phyloP scores from a whole-genome alignment of 1,284 basidiomycete genomes.

The Ceratobasidium sp. region DNA sequence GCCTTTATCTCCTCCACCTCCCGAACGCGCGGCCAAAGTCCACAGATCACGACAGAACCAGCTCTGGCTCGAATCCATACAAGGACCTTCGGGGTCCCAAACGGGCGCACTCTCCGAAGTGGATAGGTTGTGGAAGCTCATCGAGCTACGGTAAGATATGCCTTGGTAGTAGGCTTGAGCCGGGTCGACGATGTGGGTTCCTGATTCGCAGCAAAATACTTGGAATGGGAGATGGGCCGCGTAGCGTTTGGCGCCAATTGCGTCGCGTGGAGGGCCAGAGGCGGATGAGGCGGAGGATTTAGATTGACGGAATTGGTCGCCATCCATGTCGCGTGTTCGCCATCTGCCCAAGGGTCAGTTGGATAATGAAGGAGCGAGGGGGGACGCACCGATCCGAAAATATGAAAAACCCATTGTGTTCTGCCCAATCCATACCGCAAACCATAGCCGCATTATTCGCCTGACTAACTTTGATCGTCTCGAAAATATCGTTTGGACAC shows the following conservation, averaged over 20 bases:
- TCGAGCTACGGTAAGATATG: slow-evolving; percentile 79
- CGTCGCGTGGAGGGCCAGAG: slow-evolving; percentile 86
- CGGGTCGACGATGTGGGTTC: slow-evolving; percentile 92
- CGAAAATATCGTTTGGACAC: slow-evolving; percentile 92
- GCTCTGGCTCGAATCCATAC: slow-evolving; percentile 90
- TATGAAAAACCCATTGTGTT: slow-evolving; percentile 93
- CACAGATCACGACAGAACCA: slow-evolving; percentile 96
- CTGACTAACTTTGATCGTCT: slow-evolving; percentile 86
- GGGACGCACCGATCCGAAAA: slow-evolving; percentile 82
- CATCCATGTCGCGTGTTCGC: slow-evolving; percentile 92
- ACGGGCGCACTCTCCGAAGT: slow-evolving; percentile 61
- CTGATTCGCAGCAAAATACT: slow-evolving; percentile 95
- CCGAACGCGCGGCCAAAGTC: slow-evolving; percentile 78
- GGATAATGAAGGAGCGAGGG: neutral
- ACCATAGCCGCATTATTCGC: slow-evolving; percentile 93
- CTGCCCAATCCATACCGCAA: slow-evolving; percentile 98
- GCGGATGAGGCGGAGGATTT: slow-evolving; percentile 89
- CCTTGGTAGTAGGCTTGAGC: slow-evolving; percentile 90
- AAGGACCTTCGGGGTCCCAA: slow-evolving; percentile 77
- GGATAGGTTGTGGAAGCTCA: slow-evolving; percentile 69
- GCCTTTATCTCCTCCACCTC: slow-evolving; percentile 50
- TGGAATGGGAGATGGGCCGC: slow-evolving; percentile 91
- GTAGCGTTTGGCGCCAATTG: slow-evolving; percentile 78
- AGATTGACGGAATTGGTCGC: slow-evolving; percentile 93
- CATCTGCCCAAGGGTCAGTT: slow-evolving; percentile 61